phyloP scores from a whole-genome alignment of 2,329 filamentous ascomycete species.

The Purpureocillium lavendulum region DNA sequence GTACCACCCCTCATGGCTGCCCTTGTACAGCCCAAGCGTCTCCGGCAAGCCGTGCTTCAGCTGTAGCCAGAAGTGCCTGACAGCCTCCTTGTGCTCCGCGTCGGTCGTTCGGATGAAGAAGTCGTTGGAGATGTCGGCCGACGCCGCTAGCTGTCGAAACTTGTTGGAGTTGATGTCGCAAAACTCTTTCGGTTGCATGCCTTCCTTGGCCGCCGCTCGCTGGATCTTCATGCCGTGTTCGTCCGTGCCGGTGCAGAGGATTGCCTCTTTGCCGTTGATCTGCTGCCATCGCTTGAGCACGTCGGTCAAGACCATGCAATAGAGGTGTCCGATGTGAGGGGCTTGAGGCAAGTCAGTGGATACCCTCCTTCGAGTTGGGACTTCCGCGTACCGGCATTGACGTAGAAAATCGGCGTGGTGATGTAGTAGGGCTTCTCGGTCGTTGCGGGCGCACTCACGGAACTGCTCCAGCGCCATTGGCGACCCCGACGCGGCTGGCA shows the following conservation, averaged over 20 bases:
- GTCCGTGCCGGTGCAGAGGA: slow-evolving; percentile 86
- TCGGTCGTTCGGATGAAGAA: slow-evolving; percentile 93
- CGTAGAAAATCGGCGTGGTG: slow-evolving; percentile 97
- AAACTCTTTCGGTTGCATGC: slow-evolving; percentile 69
- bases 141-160: slow-evolving; percentile 66
- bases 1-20: slow-evolving; percentile 91
- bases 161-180: slow-evolving; percentile 77
- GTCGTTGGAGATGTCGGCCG: slow-evolving; percentile 65
- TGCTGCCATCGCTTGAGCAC: slow-evolving; percentile 87
- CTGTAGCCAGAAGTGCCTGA: slow-evolving; percentile 82
- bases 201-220: slow-evolving; percentile 66
- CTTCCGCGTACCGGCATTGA: slow-evolving; percentile 67
- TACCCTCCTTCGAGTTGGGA: not conserved
- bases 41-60: slow-evolving; percentile 48
- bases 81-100: slow-evolving; percentile 68
- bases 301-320: slow-evolving; percentile 85
- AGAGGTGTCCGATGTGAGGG: slow-evolving; percentile 91
- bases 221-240: slow-evolving; percentile 98
- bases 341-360: slow-evolving; percentile 36
- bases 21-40: slow-evolving; percentile 70
- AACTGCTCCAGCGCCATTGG: slow-evolving; percentile 4
- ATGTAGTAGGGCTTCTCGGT: slow-evolving; percentile 78
- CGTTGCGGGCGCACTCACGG: not conserved
- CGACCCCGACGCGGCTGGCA: slow-evolving; percentile 14
- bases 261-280: slow-evolving; percentile 61